A percentile compares a stretch with the other conserved stretches of the same genome.
Conservation (phyloP, 2,329 filamentous ascomycete genomes). For the Tolypocladium paradoxum region DNA sequence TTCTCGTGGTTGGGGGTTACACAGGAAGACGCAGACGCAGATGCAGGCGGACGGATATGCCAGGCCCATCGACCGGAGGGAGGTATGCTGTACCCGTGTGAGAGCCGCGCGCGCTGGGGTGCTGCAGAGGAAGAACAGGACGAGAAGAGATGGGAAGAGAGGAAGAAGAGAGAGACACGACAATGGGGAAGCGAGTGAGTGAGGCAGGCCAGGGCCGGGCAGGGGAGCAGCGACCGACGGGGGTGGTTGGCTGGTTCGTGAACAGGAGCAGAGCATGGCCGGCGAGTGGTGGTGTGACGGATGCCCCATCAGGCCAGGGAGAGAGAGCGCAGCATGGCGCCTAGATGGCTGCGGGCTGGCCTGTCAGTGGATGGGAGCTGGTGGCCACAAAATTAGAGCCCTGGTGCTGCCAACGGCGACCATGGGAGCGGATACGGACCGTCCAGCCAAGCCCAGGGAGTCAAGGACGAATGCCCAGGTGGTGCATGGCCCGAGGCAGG, state of each 20-base stretch:
- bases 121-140: background rate
- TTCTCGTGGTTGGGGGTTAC: constrained; percentile 3
- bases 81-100: background rate
- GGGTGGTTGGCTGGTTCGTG: background rate
- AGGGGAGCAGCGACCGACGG: background rate
- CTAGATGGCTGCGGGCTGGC: constrained; percentile 26
- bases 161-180: background rate
- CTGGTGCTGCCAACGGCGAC: constrained; percentile 7
- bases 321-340: constrained; percentile 27
- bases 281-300: constrained; percentile 22
- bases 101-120: background rate
- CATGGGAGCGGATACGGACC: constrained; percentile 14
- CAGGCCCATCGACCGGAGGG: background rate
- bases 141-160: background rate
- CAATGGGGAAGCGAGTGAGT: background rate
- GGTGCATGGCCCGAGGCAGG: constrained; percentile 1
- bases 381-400: constrained; percentile 33
- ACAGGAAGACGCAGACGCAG: constrained; percentile 3
- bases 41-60: background rate
- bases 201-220: background rate
- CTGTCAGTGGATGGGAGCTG: constrained; percentile 30
- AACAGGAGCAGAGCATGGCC: background rate
- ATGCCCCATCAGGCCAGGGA: constrained; percentile 7
- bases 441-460: constrained; percentile 1
- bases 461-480: background rate